phyloP scores from a whole-genome alignment of 176 grass and related monocot genomes.

The Thalia dealbata region DNA sequence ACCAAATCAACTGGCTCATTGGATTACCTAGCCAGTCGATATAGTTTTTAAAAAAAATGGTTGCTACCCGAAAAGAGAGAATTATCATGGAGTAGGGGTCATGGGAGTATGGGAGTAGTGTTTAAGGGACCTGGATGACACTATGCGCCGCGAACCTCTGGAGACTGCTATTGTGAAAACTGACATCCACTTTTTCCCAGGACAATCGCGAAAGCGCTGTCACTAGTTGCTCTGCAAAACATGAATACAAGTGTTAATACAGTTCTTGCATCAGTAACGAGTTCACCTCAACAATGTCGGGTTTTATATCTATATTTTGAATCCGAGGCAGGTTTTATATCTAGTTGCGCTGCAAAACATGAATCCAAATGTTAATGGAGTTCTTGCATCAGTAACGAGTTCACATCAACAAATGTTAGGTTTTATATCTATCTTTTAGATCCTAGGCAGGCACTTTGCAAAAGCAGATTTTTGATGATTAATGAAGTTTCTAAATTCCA shows the following conservation, averaged over 20 bases:
- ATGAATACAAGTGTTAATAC: conserved; percentile 7
- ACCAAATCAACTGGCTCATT: too few relatives aligned
- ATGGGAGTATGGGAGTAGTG: not conserved
- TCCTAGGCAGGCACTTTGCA: not conserved
- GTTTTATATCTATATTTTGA: not conserved
- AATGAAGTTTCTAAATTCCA: too few relatives aligned
- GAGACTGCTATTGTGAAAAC: conserved; percentile 77
- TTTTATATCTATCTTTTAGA: not conserved
- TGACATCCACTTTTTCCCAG: conserved; percentile 96
- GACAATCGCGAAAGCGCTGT: conserved; percentile 64
- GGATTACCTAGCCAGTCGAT: too few relatives aligned
- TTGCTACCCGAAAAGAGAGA: too few relatives aligned
- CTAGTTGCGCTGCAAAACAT: conserved; percentile 45
- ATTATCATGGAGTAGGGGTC: too few relatives aligned
- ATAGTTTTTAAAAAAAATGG: too few relatives aligned
- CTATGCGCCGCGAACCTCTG: conserved; percentile 80
- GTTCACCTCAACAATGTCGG: conserved; percentile 16
- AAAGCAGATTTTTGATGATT: too few relatives aligned
- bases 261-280: conserved; percentile 2
- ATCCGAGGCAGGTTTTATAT: too few relatives aligned
- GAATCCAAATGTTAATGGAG: conserved; percentile 4
- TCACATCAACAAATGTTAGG: conserved; percentile 17
- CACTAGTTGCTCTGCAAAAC: conserved; percentile 54
- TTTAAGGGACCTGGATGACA: conserved; percentile 60
- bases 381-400: conserved; percentile 2